Percentiles rank a stretch among this genome's conserved stretches.
These are phyloP conservation scores for Iris macrosiphon DNA, from an alignment of 106 monocot species.

Conservation along the genomic window DNA sequence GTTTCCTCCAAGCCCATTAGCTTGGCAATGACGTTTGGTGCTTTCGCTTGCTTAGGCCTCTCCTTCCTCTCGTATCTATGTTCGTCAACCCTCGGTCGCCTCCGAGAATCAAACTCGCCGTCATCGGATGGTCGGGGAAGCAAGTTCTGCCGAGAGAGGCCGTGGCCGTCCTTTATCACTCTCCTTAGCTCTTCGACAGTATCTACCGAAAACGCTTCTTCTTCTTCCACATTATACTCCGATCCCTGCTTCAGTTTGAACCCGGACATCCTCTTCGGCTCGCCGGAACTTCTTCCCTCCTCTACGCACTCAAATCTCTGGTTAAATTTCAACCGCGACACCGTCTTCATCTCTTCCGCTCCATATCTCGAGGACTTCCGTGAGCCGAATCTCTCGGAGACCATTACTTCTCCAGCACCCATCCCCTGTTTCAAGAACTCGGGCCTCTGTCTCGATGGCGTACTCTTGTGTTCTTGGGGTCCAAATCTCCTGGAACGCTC, in stretches of 20 bases:
- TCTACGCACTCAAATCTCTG: neutral
- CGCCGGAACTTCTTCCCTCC: neutral
- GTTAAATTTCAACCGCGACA: constrained; percentile 8
- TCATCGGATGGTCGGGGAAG: constrained; percentile 19
- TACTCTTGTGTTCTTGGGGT: no score
- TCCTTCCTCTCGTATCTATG: neutral
- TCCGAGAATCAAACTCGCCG: constrained; percentile 9
- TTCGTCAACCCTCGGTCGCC: neutral
- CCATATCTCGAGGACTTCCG: neutral
- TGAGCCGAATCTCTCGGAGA: neutral
- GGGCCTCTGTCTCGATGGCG: neutral
- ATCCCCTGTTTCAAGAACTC: neutral
- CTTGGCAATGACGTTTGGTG: constrained; percentile 50
- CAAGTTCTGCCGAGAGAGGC: constrained; percentile 21
- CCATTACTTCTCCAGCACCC: neutral
- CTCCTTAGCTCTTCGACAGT: constrained; percentile 27
- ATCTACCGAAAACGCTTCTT: neutral
- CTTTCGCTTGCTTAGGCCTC: neutral
- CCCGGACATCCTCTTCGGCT: neutral
- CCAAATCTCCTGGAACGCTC: no score
- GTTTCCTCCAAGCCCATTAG: constrained; percentile 70
- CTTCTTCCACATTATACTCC: neutral
- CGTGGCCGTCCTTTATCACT: constrained; percentile 30
- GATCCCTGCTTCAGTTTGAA: neutral
- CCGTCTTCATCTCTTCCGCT: neutral